These are phyloP conservation scores for Exophiala alcalophila DNA, from an alignment of 2,329 filamentous ascomycete species.

Conservation along the genomic window DNA sequence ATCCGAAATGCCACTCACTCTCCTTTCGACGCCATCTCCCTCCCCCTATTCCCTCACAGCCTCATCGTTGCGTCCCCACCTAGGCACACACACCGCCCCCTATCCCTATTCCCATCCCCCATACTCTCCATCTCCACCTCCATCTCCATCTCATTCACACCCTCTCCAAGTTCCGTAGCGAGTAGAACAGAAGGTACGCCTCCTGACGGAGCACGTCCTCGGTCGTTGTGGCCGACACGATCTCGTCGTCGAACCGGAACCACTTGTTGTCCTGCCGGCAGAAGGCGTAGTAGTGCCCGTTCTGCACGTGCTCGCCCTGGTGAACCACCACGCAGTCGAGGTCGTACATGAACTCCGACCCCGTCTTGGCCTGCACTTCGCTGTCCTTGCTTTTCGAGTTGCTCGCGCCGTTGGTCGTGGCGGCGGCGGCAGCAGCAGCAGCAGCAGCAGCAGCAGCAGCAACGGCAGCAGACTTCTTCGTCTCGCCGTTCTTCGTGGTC, in stretches of 20 bases:
- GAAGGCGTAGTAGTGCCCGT: slow-evolving; percentile 89
- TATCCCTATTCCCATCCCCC: too few species aligned
- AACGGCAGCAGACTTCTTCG: background rate
- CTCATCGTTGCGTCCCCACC: too few species aligned
- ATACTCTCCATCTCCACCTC: too few species aligned
- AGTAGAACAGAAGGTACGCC: slow-evolving; percentile 87
- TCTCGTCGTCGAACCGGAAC: slow-evolving; percentile 95
- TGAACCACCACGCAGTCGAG: slow-evolving; percentile 88
- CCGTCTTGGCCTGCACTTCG: slow-evolving; percentile 40
- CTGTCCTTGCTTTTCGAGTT: slow-evolving; percentile 37
- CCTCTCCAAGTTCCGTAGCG: slow-evolving; percentile 34
- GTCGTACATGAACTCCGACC: slow-evolving; percentile 81
- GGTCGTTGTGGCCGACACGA: slow-evolving; percentile 78
- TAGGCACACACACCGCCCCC: too few species aligned
- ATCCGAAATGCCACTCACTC: too few species aligned
- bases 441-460: background rate
- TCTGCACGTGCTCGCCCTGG: slow-evolving; percentile 70
- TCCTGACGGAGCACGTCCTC: slow-evolving; percentile 82
- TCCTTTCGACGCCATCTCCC: too few species aligned
- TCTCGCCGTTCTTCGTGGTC: slow-evolving; percentile 2
- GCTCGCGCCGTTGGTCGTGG: too few species aligned
- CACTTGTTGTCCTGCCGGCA: slow-evolving; percentile 65
- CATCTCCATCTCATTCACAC: slow-evolving; percentile 10
- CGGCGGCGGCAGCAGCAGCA: too few species aligned
- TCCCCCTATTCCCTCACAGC: too few species aligned